Evolutionary conservation across 2,329 filamentous ascomycete species (phyloP), one percentile per base, ranked within the genome.

Genomic region (Ophiocordyceps camponoti-floridani): DNA sequence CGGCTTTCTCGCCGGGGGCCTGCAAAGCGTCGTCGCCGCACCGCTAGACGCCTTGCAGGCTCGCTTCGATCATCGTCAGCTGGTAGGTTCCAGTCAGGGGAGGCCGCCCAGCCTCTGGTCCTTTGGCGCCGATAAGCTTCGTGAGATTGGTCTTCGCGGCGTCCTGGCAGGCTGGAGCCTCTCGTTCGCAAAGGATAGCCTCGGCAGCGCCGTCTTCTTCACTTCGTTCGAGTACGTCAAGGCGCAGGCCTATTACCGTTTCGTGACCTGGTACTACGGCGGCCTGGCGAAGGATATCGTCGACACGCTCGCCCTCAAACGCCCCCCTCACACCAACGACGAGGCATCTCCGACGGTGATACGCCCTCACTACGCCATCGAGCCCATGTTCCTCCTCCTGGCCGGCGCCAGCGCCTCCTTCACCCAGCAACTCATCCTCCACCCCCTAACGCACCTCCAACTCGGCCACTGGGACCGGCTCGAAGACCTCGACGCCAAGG

Each of bases 21-120:
- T 86, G 1, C 82, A 87, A 60, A 84, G 79, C 48, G 54, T 86
- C 14, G 58, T 86, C 10, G 83, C 82, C 0, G 83, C 82, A 0
- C 83, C 83, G 0, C 66, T 87, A 7, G 83, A 88, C 51, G 83
- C 83, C 0, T 72, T 88, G 3, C 81, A 85, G 53, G 77, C 80
- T 4, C 71, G 82, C 9, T 86, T 83, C 59, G 79, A 83, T 52
- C 70, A 74, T 50, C 62, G 62, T 1, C 35, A 18, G 16, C 35
- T 38, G n/a, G 4, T 30, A 4, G 28, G 4, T 12, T 12, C 28
- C 28, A 12, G 28, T 8, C 9, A 30, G 12, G n/a, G 59, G 18
- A 62, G 61, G 44, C 70, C 65, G 1, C 72, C 70, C 50, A 83
- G 73, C 56, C 82, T 86, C 75, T 87, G 82, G 82, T 65, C 72